Evolutionary conservation across 1,139 yeast species (phyloP).

Genomic region (Candida gigantensis): DNA sequence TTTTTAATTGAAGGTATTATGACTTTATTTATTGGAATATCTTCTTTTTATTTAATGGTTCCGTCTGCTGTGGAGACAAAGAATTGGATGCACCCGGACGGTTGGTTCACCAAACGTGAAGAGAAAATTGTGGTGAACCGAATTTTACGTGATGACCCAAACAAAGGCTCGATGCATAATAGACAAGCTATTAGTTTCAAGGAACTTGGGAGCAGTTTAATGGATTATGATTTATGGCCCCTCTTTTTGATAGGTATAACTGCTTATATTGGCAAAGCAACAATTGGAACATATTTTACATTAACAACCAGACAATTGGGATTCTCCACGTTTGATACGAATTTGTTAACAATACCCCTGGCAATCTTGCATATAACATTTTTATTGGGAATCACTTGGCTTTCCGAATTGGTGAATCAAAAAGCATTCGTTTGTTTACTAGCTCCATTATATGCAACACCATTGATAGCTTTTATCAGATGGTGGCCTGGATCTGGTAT

Average conservation of each 20-base stretch:
- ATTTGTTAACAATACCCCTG: constrained; percentile 53
- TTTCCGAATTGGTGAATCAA: constrained; percentile 38
- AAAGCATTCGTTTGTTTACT: constrained; percentile 34
- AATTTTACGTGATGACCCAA: constrained; percentile 65
- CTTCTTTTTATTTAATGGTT: constrained; percentile 57
- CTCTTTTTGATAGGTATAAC: constrained; percentile 52
- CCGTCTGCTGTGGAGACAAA: constrained; percentile 59
- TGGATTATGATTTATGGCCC: constrained; percentile 62
- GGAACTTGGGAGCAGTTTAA: constrained; percentile 39
- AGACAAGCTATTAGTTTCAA: constrained; percentile 27
- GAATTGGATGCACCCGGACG: constrained; percentile 49
- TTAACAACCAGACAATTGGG: constrained; percentile 54
- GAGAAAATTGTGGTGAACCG: constrained; percentile 63
- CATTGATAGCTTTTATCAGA: constrained; percentile 42
- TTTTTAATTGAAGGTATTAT: constrained; percentile 64
- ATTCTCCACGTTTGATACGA: constrained; percentile 55
- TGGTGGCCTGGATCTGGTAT: constrained; percentile 53
- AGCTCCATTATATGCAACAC: constrained; percentile 40
- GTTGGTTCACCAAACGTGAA: constrained; percentile 66
- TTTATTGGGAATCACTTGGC: constrained; percentile 38
- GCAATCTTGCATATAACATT: constrained; percentile 18
- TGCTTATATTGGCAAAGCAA: constrained; percentile 43
- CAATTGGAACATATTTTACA: constrained; percentile 20
- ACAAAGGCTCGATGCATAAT: constrained; percentile 64
- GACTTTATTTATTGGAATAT: constrained; percentile 56